Percentiles rank a stretch among this genome's conserved stretches.
phyloP scores from a whole-genome alignment of 2,329 filamentous ascomycete genomes.

The Alternaria burnsii region DNA sequence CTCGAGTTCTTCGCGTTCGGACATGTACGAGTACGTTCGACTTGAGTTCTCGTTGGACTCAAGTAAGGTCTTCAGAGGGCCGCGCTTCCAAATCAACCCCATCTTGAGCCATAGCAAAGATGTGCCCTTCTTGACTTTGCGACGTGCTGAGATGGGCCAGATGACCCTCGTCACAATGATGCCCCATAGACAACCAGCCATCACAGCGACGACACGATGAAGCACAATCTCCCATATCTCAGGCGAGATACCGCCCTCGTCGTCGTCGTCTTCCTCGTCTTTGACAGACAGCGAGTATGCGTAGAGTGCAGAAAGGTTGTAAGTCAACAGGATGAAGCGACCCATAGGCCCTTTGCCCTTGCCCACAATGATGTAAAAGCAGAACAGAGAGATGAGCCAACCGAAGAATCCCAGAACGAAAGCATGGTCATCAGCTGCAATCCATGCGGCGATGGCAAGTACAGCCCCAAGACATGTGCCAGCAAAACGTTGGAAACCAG shows the following conservation, averaged over 20 bases:
- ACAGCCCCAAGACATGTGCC: constrained; percentile 84
- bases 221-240: constrained; percentile 87
- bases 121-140: constrained; percentile 87
- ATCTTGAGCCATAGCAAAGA: constrained; percentile 93
- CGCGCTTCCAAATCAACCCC: constrained; percentile 94
- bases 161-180: constrained; percentile 87
- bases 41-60: constrained; percentile 42
- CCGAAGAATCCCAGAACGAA: constrained; percentile 81
- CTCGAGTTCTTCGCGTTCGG: constrained; percentile 84
- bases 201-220: constrained; percentile 87
- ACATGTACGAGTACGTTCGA: constrained; percentile 73
- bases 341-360: constrained; percentile 87
- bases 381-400: constrained; percentile 80
- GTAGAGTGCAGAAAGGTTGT: constrained; percentile 94
- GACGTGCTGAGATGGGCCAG: constrained; percentile 91
- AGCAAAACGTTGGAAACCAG: constrained; percentile 82
- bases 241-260: constrained; percentile 82
- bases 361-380: constrained; percentile 89
- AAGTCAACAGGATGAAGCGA: constrained; percentile 91
- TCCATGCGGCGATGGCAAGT: constrained; percentile 81
- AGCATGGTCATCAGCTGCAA: constrained; percentile 75
- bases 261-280: constrained; percentile 81
- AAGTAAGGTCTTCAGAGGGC: constrained; percentile 78
- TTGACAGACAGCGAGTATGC: constrained; percentile 86
- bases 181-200: constrained; percentile 89